Evolutionary conservation across 306 rosid genomes (phyloP).

Genomic region (Pterocarpus santalinus): DNA sequence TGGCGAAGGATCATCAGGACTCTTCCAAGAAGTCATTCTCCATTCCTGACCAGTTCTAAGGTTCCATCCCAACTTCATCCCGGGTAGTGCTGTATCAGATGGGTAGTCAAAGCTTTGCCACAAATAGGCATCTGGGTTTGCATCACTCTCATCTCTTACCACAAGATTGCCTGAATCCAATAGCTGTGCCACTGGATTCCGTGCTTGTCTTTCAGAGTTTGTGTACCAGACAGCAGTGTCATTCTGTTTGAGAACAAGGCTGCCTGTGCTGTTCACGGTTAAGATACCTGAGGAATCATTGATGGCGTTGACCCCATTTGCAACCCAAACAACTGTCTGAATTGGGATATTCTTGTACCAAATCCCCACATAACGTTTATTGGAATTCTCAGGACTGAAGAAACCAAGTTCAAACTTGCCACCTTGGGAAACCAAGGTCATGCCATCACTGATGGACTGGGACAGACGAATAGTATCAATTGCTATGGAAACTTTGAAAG

Average conservation of each 20-base stretch:
- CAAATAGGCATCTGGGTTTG: conserved; percentile 18
- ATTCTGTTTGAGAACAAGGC: conserved; percentile 42
- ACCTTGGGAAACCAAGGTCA: conserved; percentile 53
- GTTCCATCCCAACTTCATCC: conserved; percentile 69
- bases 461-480: conserved; percentile 45
- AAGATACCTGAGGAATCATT: conserved; percentile 49
- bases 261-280: conserved; percentile 34
- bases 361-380: conserved; percentile 59
- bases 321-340: conserved; percentile 66
- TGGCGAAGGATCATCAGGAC: conserved; percentile 56
- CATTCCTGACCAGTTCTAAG: conserved; percentile 49
- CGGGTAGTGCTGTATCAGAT: conserved; percentile 58
- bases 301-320: conserved; percentile 57
- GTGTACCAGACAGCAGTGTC: conserved; percentile 49
- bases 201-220: conserved; percentile 10
- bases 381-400: conserved; percentile 60
- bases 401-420: conserved; percentile 65
- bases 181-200: conserved; percentile 49
- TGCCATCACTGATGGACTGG: conserved; percentile 52
- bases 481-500: conserved; percentile 40
- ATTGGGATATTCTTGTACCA: conserved; percentile 60
- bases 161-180: conserved; percentile 57
- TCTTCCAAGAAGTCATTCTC: conserved; percentile 60
- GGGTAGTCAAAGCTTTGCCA: conserved; percentile 77
- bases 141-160: conserved; percentile 32